Conservation (phyloP, 352 stramenopile genomes). For the Globisporangium okanoganense region DNA sequence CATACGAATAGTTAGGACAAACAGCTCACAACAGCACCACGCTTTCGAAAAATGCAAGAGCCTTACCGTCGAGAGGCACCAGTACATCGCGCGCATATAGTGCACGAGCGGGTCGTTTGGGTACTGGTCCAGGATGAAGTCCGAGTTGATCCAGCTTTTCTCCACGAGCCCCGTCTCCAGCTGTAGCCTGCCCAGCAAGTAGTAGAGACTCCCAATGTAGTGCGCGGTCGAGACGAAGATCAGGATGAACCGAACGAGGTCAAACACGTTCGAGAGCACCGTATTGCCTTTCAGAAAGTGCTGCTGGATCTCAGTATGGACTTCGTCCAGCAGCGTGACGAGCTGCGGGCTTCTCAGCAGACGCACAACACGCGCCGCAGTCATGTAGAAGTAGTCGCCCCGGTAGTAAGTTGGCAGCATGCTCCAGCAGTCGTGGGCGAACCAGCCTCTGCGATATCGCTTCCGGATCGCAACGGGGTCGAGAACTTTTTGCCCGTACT, state of each 20-base stretch:
- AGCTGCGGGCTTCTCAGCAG: constrained; percentile 46
- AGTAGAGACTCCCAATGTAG: constrained; percentile 48
- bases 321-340: constrained; percentile 28
- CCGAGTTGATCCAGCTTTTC: constrained; percentile 54
- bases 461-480: constrained; percentile 30
- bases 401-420: constrained; percentile 43
- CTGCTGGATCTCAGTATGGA: constrained; percentile 48
- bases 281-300: constrained; percentile 39
- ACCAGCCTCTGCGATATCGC: constrained; percentile 24
- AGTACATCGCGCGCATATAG: constrained; percentile 79
- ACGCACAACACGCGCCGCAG: constrained; percentile 30
- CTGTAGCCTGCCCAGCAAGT: constrained; percentile 38
- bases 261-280: constrained; percentile 41
- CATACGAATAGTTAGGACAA: neutral
- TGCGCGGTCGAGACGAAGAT: constrained; percentile 55
- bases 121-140: constrained; percentile 49
- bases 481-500: constrained; percentile 40
- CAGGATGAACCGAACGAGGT: constrained; percentile 51
- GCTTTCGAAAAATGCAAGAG: neutral
- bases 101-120: constrained; percentile 44
- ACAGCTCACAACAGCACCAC: neutral
- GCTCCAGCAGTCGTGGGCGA: constrained; percentile 36
- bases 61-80: constrained; percentile 62
- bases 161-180: constrained; percentile 26
- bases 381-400: constrained; percentile 34